phyloP scores from a whole-genome alignment of 2,329 filamentous ascomycete genomes.

The Fusarium falciforme region DNA sequence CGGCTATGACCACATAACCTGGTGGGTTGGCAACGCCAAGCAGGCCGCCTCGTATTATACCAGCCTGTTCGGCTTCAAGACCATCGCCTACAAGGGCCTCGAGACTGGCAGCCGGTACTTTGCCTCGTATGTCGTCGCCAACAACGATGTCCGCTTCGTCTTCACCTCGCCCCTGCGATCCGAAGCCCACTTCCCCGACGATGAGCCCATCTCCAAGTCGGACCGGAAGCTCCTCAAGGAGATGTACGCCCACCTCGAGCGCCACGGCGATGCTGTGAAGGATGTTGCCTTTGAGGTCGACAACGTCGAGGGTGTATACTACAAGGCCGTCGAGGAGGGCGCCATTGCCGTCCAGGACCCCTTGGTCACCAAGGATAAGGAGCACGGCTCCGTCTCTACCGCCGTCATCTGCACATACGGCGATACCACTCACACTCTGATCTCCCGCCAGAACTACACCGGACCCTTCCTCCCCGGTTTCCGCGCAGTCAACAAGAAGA shows the following conservation, averaged over 20 bases:
- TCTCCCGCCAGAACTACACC: constrained; percentile 76
- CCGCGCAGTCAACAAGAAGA: constrained; percentile 61
- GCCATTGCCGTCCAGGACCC: constrained; percentile 73
- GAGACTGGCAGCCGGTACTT: constrained; percentile 87
- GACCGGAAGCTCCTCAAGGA: constrained; percentile 76
- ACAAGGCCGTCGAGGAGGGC: constrained; percentile 74
- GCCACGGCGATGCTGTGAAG: constrained; percentile 93
- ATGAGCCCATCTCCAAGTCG: constrained; percentile 70
- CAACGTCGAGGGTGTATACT: constrained; percentile 83
- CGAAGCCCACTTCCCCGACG: constrained; percentile 61
- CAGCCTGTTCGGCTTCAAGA: constrained; percentile 85
- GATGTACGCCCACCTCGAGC: constrained; percentile 85
- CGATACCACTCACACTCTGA: constrained; percentile 93
- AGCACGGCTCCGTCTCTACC: constrained; percentile 74
- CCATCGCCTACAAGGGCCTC: constrained; percentile 85
- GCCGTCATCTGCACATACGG: constrained; percentile 93
- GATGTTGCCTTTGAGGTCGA: constrained; percentile 97
- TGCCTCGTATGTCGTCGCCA: constrained; percentile 86
- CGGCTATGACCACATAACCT: constrained; percentile 93
- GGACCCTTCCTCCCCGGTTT: constrained; percentile 89
- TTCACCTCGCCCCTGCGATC: constrained; percentile 85
- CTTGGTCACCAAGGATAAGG: constrained; percentile 62
- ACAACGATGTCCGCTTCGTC: constrained; percentile 82
- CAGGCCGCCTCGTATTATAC: constrained; percentile 92
- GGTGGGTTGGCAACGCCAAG: constrained; percentile 98